Conservation (phyloP, 768 basidiomycete genomes). For the Lactarius quietus region DNA sequence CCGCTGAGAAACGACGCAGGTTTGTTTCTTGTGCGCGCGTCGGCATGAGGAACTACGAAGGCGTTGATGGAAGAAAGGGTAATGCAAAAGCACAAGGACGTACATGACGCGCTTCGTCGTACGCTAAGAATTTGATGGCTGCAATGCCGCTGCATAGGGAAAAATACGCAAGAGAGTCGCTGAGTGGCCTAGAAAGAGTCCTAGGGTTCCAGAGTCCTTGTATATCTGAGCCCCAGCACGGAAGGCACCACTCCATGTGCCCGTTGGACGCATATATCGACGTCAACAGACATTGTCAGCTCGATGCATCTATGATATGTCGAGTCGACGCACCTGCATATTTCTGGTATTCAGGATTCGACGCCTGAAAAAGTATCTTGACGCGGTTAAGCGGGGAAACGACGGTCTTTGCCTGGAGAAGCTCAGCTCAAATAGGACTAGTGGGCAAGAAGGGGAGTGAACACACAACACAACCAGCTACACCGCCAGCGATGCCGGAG, state of each 20-base stretch:
- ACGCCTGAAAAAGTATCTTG: slow-evolving; percentile 98
- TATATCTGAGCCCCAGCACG: slow-evolving; percentile 75
- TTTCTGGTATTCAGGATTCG: slow-evolving; percentile 90
- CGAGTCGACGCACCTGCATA: slow-evolving; percentile 67
- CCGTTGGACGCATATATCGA: slow-evolving; percentile 38
- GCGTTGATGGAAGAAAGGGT: background rate
- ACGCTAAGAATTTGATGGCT: slow-evolving; percentile 95
- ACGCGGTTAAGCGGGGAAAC: slow-evolving; percentile 96
- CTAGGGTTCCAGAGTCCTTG: slow-evolving; percentile 60
- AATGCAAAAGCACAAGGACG: slow-evolving; percentile 27
- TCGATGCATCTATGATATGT: too few relatives aligned
- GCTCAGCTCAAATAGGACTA: too few relatives aligned
- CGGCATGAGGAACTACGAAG: slow-evolving; percentile 78
- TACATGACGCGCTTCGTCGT: slow-evolving; percentile 83
- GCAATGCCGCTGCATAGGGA: too few relatives aligned
- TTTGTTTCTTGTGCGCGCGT: slow-evolving; percentile 76
- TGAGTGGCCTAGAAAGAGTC: slow-evolving; percentile 93
- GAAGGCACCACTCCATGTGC: slow-evolving; percentile 83
- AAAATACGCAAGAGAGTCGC: slow-evolving; percentile 79
- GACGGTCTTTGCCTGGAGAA: slow-evolving; percentile 79
- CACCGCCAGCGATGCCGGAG: slow-evolving; percentile 83
- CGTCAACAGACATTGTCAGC: background rate
- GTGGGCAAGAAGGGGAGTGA: background rate
- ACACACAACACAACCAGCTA: slow-evolving; percentile 91
- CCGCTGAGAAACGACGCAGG: slow-evolving; percentile 75